Evolutionary conservation across 495 filamentous ascomycete species (phyloP).

Genomic region (Podospora anserina): DNA sequence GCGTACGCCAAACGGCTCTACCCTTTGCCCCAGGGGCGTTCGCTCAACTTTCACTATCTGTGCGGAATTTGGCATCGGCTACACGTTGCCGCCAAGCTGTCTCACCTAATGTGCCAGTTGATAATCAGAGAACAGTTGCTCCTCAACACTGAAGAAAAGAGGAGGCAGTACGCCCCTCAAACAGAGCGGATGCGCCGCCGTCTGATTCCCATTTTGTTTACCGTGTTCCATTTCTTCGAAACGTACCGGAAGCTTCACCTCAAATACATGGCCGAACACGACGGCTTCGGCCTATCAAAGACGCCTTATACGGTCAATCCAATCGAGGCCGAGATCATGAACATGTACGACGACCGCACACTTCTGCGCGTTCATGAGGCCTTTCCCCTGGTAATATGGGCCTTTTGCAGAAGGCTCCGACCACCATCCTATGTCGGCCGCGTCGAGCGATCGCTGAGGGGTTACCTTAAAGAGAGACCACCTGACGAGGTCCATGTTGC

Average conservation of each 20-base stretch:
- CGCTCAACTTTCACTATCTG: conserved; percentile 53
- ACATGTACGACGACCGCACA: conserved; percentile 55
- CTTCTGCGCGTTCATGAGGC: conserved; percentile 53
- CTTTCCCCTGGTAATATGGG: conserved; percentile 55
- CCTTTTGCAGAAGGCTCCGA: conserved; percentile 52
- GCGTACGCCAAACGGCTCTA: conserved; percentile 53
- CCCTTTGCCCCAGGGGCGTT: conserved; percentile 40
- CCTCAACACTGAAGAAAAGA: conserved; percentile 47
- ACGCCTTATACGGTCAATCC: conserved; percentile 49
- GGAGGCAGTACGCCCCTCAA: conserved; percentile 51
- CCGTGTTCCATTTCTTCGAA: conserved; percentile 59
- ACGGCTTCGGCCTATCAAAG: conserved; percentile 37
- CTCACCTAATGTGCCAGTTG: conserved; percentile 52
- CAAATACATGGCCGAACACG: conserved; percentile 45
- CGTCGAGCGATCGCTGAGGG: conserved; percentile 54
- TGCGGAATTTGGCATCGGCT: conserved; percentile 58
- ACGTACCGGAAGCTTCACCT: conserved; percentile 54
- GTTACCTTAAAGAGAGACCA: conserved; percentile 54
- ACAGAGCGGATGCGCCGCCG: conserved; percentile 55
- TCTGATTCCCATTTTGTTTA: conserved; percentile 53
- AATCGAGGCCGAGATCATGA: conserved; percentile 53
- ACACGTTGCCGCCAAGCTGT: conserved; percentile 54
- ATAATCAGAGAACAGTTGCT: conserved; percentile 57
- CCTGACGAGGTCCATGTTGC: conserved; percentile 55
- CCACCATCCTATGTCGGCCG: conserved; percentile 56